Base-by-base conservation (phyloP, 768 basidiomycete species). In the Hypholoma fasciculare region DNA sequence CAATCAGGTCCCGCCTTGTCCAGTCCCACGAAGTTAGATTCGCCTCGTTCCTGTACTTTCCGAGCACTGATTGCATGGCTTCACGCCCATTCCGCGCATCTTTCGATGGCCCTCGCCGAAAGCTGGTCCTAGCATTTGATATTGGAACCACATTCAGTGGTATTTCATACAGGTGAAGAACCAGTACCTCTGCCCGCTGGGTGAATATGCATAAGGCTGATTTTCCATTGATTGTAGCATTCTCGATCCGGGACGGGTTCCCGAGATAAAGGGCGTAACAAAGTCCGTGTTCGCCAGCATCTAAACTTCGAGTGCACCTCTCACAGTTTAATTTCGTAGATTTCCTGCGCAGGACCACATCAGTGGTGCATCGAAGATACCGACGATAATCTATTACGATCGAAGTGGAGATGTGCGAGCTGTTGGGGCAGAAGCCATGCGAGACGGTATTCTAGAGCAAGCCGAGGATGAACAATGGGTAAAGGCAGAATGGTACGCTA, bases 311-410 rank as follows among this genome's bases (percentile, higher is more conserved):
- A 42, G 17, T 16, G 4, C 17, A 42, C 40, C 17, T 19, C 50
- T 17, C 23, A 42, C 51, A 57, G n/a, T 26, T 3, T 23, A 36
- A 30, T 12, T 23, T 43, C 40, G 4, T 26, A 83, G 82, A 54
- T 83, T 75, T 61, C 81, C 82, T 7, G 76, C 73, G 0, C 79
- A 82, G 52, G 77, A 78, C 12, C 69, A 71, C 0, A 68, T 76
- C 27, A 76, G 73, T 3, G 78, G 78, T 0, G 76, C 77, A 34
- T 76, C 72, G 7, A 84, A 69, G 50, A 64, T 67, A 7, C 67
- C 66, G 1, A 67, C 66, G 1, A 51, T 66, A 37, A 63, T 69
- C 37, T 82, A 79, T 59, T 84, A 84, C 54, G 80, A 82, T 56
- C 49, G 51, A 0, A 43, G 62, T 3, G 81, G 79, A 2, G 52